Conservation (phyloP, 345 rosid genomes). For the Hibiscus mutabilis region DNA sequence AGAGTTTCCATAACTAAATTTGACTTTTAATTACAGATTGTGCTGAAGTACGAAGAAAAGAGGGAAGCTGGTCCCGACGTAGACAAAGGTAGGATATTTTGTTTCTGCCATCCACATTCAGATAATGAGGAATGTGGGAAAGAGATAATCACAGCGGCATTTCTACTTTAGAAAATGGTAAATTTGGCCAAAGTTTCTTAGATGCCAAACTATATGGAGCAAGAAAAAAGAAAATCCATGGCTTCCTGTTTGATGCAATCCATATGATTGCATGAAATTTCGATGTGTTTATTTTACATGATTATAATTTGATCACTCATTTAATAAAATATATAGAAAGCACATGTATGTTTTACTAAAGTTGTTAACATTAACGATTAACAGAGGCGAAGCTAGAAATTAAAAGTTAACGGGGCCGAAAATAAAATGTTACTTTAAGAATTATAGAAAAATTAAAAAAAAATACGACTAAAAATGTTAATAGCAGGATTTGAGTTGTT, state of each 20-base stretch:
- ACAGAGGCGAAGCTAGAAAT: no score
- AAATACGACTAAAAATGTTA: no score
- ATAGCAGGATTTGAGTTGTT: no score
- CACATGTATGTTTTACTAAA: no score
- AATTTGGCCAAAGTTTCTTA: constrained; percentile 3
- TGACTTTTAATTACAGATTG: no score
- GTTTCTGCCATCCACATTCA: constrained; percentile 12
- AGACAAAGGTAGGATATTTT: constrained; percentile 21
- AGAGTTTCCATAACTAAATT: no score
- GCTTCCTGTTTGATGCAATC: not conserved
- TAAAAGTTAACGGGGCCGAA: no score
- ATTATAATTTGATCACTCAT: not conserved
- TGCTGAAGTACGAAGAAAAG: no score
- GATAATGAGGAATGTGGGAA: not conserved
- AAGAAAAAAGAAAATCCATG: not conserved
- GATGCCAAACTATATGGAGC: not conserved
- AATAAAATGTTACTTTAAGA: no score
- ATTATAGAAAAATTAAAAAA: no score
- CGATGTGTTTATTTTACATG: not conserved
- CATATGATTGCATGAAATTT: not conserved
- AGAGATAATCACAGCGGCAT: not conserved
- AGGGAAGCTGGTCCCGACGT: constrained; percentile 19
- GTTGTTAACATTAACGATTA: no score
- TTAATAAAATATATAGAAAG: not conserved
- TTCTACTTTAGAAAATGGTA: not conserved